A percentile compares a stretch with the other conserved stretches of the same genome.
These are phyloP conservation scores for Cnidoscolus chayamansa DNA, from an alignment of 441 rosid genomes.

Conservation along the genomic window DNA sequence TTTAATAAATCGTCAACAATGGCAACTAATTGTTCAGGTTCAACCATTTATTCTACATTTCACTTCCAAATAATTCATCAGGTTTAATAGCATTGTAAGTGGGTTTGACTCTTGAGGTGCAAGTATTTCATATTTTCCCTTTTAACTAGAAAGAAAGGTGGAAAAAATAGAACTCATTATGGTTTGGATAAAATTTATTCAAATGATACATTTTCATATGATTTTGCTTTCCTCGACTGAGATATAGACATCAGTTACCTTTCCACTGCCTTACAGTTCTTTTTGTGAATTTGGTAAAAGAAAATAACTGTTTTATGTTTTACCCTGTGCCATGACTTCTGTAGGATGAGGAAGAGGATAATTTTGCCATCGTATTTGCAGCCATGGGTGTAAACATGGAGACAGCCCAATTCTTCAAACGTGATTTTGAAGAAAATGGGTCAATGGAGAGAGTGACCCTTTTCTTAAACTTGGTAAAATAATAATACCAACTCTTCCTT, in stretches of 20 bases:
- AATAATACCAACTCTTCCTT: not conserved
- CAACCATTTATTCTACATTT: not conserved
- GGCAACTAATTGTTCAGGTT: not conserved
- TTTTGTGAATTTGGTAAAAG: not conserved
- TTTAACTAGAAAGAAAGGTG: not conserved
- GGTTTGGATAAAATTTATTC: not conserved
- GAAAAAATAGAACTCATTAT: not conserved
- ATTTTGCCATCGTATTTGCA: constrained; percentile 96
- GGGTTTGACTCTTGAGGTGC: not conserved
- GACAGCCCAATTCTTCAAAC: constrained; percentile 97
- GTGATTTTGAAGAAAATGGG: constrained; percentile 99
- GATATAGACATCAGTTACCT: not conserved
- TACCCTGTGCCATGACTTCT: constrained; percentile 16
- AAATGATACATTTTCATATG: not conserved
- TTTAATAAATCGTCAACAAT: not conserved
- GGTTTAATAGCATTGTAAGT: not conserved
- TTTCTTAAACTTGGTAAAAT: constrained; percentile 77
- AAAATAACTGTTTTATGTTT: not conserved
- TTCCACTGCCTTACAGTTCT: not conserved
- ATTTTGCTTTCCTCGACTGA: not conserved
- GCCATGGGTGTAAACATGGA: constrained; percentile 99
- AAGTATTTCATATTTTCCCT: not conserved
- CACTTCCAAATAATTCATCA: not conserved
- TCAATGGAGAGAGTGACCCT: constrained; percentile 99
- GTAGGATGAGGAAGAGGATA: constrained; percentile 87